Evolutionary conservation across 768 basidiomycete species (phyloP).

Genomic region (Auriscalpium microsporum): DNA sequence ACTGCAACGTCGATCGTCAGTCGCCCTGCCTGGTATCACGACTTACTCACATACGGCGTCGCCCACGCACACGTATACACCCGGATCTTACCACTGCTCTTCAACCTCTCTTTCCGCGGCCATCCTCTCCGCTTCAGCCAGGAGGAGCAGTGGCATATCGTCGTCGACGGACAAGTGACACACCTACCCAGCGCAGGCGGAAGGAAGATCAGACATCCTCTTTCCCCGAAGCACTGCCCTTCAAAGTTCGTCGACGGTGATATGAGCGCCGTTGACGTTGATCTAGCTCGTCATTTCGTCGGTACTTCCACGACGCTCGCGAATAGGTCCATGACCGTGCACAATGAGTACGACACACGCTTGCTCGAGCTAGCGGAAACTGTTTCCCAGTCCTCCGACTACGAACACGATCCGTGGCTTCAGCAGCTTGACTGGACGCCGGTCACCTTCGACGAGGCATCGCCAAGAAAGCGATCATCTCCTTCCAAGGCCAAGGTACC

Average conservation of each 20-base stretch:
- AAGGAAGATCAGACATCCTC: conserved; percentile 36
- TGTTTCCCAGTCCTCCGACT: conserved; percentile 15
- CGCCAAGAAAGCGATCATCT: neutral
- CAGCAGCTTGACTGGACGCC: conserved; percentile 62
- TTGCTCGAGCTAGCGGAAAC: conserved; percentile 36
- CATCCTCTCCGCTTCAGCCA: conserved; percentile 47
- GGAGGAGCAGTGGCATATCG: conserved; percentile 63
- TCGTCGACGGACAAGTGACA: conserved; percentile 24
- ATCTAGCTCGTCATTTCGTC: conserved; percentile 27
- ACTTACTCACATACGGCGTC: conserved; percentile 36
- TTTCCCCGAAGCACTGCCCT: conserved; percentile 40
- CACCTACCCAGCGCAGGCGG: conserved; percentile 37
- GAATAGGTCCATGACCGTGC: too few relatives aligned
- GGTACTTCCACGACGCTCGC: too few relatives aligned
- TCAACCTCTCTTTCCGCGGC: conserved; percentile 53
- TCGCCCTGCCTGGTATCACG: conserved; percentile 50
- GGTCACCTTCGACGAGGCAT: conserved; percentile 9
- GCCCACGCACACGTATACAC: conserved; percentile 34
- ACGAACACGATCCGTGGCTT: conserved; percentile 44
- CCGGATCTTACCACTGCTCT: conserved; percentile 57
- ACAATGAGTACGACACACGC: conserved; percentile 5
- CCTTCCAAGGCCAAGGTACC: conserved; percentile 9
- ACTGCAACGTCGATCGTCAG: neutral
- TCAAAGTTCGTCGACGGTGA: conserved; percentile 34
- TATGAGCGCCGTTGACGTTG: conserved; percentile 32